Conservation (phyloP, 140 eudicot species). For the Senecio squalidus region DNA sequence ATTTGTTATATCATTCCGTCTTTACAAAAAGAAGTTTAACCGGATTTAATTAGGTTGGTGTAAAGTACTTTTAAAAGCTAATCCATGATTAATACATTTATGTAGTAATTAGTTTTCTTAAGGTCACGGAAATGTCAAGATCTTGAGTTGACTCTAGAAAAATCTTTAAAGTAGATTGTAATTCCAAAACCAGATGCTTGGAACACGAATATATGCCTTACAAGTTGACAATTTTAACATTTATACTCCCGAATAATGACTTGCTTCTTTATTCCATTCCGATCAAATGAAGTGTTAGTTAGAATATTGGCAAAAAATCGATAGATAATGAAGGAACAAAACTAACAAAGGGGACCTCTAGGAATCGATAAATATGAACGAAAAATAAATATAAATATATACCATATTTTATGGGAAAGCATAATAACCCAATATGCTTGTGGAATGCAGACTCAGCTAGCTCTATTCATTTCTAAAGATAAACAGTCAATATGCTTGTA, state of each 20-base stretch:
- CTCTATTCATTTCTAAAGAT: conserved; percentile 31
- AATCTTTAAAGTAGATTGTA: conserved; percentile 9
- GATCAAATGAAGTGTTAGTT: conserved; percentile 2
- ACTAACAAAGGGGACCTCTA: conserved; percentile 7
- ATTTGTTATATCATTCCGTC: conserved; percentile 1
- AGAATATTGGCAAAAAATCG: neutral
- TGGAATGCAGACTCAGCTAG: conserved; percentile 38
- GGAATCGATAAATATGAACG: conserved; percentile 6
- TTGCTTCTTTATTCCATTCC: conserved; percentile 3
- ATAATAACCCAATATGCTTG: conserved; percentile 29
- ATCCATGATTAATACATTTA: conserved; percentile 21
- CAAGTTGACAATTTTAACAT: neutral
- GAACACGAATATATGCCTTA: conserved; percentile 13
- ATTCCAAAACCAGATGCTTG: conserved; percentile 10
- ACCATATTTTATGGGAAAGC: conserved; percentile 13
- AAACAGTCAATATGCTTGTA: conserved; percentile 23
- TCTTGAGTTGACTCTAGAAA: conserved; percentile 26
- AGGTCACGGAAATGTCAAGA: conserved; percentile 30
- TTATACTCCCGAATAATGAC: neutral
- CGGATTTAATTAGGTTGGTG: conserved; percentile 18
- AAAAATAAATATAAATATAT: neutral
- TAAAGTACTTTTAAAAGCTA: conserved; percentile 24
- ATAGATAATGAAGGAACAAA: conserved; percentile 17
- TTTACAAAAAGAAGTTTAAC: neutral
- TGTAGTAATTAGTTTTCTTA: neutral